These are phyloP conservation scores for Pyricularia grisea DNA, from an alignment of 2,329 filamentous ascomycete species.

Conservation along the genomic window DNA sequence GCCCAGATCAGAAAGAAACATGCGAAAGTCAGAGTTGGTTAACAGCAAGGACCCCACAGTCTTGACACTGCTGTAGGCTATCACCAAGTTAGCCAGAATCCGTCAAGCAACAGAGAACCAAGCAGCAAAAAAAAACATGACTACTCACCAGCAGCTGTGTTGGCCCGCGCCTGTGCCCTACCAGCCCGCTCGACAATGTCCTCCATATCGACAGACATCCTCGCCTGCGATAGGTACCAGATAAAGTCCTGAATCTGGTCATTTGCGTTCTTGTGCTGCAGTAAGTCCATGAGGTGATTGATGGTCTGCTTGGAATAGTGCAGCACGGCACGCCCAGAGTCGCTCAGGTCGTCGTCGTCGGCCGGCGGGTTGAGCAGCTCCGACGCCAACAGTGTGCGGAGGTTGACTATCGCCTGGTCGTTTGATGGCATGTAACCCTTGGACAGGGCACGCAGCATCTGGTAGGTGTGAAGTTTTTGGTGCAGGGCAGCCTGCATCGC, in stretches of 20 bases:
- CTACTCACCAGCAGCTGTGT: constrained; percentile 57
- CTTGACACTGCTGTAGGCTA: constrained; percentile 71
- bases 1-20: constrained; percentile 73
- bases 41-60: constrained; percentile 79
- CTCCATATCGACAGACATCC: constrained; percentile 56
- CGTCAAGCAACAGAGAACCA: constrained; percentile 11
- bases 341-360: constrained; percentile 53
- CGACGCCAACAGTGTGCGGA: constrained; percentile 69
- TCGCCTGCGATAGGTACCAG: constrained; percentile 73
- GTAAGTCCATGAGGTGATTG: constrained; percentile 68
- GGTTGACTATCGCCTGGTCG: constrained; percentile 69
- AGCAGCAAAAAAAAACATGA: constrained; percentile 3
- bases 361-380: constrained; percentile 65
- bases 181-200: constrained; percentile 52
- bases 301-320: constrained; percentile 67
- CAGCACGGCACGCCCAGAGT: constrained; percentile 64
- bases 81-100: background rate
- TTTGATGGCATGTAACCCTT: constrained; percentile 90
- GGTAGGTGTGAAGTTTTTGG: constrained; percentile 86
- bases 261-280: constrained; percentile 70
- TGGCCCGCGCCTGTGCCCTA: constrained; percentile 56
- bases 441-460: constrained; percentile 75
- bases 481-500: constrained; percentile 66
- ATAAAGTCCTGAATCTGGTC: constrained; percentile 90
- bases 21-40: constrained; percentile 81